Percentiles rank a stretch among this genome's conserved stretches.
Evolutionary conservation across 2,329 filamentous ascomycete genomes (phyloP).

Genomic region (Aspergillus sergii): DNA sequence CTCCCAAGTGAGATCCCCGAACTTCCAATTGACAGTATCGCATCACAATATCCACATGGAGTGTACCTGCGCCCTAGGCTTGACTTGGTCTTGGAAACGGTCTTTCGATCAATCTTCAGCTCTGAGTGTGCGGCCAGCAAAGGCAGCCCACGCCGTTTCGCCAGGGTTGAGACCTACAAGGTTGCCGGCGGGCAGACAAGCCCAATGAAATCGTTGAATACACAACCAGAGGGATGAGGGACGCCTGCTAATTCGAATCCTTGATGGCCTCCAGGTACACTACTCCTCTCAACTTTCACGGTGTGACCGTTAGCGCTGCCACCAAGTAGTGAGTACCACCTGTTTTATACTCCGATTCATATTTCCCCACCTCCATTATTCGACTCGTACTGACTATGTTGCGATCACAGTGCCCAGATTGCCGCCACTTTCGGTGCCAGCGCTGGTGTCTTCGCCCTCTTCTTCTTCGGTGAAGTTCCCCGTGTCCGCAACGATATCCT

Average conservation of each 20-base stretch:
- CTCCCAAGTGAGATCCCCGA: constrained; percentile 54
- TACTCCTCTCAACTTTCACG: constrained; percentile 51
- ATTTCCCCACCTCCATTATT: neutral
- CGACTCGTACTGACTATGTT: constrained; percentile 18
- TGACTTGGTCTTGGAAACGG: no score
- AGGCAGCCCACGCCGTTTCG: neutral
- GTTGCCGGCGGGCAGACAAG: neutral
- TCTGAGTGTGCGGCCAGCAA: neutral
- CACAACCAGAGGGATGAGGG: neutral
- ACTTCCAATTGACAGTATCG: neutral
- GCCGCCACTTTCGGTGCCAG: constrained; percentile 59
- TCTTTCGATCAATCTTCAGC: neutral
- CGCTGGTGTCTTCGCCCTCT: constrained; percentile 61
- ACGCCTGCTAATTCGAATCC: neutral
- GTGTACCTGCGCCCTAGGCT: neutral
- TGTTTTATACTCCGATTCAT: neutral
- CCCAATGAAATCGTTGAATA: neutral
- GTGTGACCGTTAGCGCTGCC: constrained; percentile 48
- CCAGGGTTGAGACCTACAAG: neutral
- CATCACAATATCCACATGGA: neutral
- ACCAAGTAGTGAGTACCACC: constrained; percentile 50
- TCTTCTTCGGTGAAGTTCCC: constrained; percentile 67
- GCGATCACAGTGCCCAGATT: constrained; percentile 44
- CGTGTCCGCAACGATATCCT: constrained; percentile 65
- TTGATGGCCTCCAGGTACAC: constrained; percentile 49